Conservation (phyloP, 805 yeast species). For the Brettanomyces sp. region DNA sequence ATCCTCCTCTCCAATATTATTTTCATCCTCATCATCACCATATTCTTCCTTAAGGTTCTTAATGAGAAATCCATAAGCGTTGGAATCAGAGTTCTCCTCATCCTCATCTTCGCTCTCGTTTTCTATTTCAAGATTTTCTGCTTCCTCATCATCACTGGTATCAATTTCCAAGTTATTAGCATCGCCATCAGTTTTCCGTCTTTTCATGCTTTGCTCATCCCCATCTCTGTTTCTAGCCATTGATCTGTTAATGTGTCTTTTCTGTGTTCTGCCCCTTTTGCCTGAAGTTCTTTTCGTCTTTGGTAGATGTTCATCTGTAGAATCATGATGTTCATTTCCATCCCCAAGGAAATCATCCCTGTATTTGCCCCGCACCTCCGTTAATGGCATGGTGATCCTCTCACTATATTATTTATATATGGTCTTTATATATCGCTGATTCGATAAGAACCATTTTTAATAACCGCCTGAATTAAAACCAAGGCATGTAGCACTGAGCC, state of each 20-base stretch:
- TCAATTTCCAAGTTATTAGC: neutral
- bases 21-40: slow-evolving; percentile 3
- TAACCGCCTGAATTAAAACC: too few species aligned
- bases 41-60: slow-evolving; percentile 13
- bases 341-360: too few species aligned
- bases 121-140: slow-evolving; percentile 1
- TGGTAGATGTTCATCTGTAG: too few species aligned
- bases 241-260: slow-evolving; percentile 10
- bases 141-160: neutral
- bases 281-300: too few species aligned
- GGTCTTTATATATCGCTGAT: too few species aligned
- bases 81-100: slow-evolving; percentile 6
- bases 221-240: slow-evolving; percentile 7
- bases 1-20: slow-evolving; percentile 9
- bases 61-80: slow-evolving; percentile 20
- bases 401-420: too few species aligned
- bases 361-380: too few species aligned
- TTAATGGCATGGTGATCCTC: too few species aligned
- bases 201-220: slow-evolving; percentile 10
- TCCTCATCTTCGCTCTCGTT: slow-evolving; percentile 11
- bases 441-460: too few species aligned
- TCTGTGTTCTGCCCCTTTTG: neutral
- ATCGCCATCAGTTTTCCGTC: slow-evolving; percentile 7
- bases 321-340: too few species aligned
- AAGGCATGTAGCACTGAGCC: too few species aligned